phyloP scores from a whole-genome alignment of 1,284 basidiomycete genomes.

The Vanrija sp. region DNA sequence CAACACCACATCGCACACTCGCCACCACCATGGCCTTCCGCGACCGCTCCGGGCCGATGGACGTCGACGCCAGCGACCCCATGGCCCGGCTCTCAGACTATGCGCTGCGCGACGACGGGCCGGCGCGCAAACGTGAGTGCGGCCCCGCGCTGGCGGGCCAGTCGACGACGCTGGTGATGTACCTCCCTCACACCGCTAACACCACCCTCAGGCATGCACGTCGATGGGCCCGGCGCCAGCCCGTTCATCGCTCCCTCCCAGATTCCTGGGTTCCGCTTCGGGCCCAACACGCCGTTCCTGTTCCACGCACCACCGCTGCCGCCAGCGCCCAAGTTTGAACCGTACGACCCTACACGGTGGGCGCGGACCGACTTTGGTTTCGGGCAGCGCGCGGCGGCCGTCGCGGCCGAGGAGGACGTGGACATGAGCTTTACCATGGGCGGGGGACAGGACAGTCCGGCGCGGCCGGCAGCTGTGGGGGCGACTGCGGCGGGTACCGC shows the following conservation, averaged over 20 bases:
- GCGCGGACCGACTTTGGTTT: constrained; percentile 27
- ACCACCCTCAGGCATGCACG: constrained; percentile 33
- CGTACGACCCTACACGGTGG: constrained; percentile 39
- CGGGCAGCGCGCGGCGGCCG: constrained; percentile 1
- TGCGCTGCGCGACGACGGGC: constrained; percentile 35
- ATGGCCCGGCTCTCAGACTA: constrained; percentile 29
- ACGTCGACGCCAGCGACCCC: constrained; percentile 31
- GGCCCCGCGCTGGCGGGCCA: background rate
- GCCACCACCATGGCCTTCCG: constrained; percentile 4
- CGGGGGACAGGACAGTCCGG: constrained; percentile 20
- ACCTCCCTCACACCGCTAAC: background rate
- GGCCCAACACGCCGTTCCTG: constrained; percentile 30
- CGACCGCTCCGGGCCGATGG: constrained; percentile 42
- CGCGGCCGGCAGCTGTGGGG: background rate
- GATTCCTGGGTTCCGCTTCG: constrained; percentile 15
- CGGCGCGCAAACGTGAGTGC: constrained; percentile 41
- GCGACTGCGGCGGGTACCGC: background rate
- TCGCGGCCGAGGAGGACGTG: constrained; percentile 25
- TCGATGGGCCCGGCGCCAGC: constrained; percentile 15
- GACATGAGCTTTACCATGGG: constrained; percentile 16
- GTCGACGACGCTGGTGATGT: too few relatives aligned
- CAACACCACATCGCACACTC: background rate
- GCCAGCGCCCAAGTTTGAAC: constrained; percentile 15
- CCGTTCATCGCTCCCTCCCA: constrained; percentile 1
- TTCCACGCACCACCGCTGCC: constrained; percentile 26